Base-by-base conservation (phyloP, 1,284 basidiomycete genomes). In the Anthracocystis walkeri region DNA sequence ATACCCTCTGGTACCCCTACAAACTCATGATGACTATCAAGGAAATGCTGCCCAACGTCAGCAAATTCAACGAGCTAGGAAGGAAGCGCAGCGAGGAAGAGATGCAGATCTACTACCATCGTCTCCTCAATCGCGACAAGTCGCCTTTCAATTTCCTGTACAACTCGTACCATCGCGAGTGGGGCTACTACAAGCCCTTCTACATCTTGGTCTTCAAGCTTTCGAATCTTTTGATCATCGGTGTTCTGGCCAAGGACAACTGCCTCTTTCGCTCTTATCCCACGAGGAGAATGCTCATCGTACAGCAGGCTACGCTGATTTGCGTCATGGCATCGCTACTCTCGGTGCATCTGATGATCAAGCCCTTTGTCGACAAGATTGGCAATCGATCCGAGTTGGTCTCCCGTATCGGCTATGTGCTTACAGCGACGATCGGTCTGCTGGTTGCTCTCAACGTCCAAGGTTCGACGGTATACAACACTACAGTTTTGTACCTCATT, bases 311-410 rank as follows among this genome's bases (percentile, higher is more conserved):
- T 29, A 82, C 91, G n/a, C 87, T 93, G 20, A 86, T 92, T 20
- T 77, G 87, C 16, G 88, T 90, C 31, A 90, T 90, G 79, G 76
- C 89, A 12, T 85, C 87, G 12, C 91, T 91, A 81, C 91, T 92
- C 75, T 69, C 45, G 16, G 25, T 71, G 4, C 74, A 76, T 49
- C 53, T 90, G 72, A 75, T 89, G 48, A 86, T 89, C 58, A 87
- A 88, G 2, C 91, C 92, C 0, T 93, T 92, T 82, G 83, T 90
- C 66, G 90, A 93, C 81, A 90, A 90, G 31, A 89, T 91, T 63
- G 89, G 89, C 84, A 93, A 93, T 82, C 90, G 91, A 2, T 91
- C 90, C 80, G 91, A 93, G 87, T 91, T 91, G 90, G 88, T 88
- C 10, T 91, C 90, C 53, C 86, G 91, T 60, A 84, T 90, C 46